These are phyloP conservation scores for Phytophthora sp. DNA, from an alignment of 352 stramenopile genomes.

Conservation along the genomic window DNA sequence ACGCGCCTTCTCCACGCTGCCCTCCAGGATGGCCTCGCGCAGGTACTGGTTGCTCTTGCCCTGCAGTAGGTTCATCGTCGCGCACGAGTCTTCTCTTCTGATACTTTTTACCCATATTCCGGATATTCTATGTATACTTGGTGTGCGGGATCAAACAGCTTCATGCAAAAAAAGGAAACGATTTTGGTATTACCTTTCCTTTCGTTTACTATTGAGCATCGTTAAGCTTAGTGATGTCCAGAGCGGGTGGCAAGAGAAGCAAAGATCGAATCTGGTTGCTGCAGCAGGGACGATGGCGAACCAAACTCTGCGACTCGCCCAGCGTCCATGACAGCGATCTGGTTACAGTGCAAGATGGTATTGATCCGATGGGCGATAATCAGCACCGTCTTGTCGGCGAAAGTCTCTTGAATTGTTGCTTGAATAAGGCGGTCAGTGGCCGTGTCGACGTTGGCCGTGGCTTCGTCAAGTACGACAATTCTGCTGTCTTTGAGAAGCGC, in stretches of 20 bases:
- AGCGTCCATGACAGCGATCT: conserved; percentile 32
- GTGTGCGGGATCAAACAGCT: neutral
- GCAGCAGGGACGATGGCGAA: conserved; percentile 2
- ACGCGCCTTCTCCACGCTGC: conserved; percentile 79
- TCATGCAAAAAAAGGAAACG: neutral
- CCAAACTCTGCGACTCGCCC: conserved; percentile 89
- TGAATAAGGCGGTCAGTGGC: conserved; percentile 44
- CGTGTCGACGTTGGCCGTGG: conserved; percentile 79
- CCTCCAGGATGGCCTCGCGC: conserved; percentile 82
- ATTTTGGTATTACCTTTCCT: too few species aligned
- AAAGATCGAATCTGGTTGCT: conserved; percentile 16
- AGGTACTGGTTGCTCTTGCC: conserved; percentile 89
- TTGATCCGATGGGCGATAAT: conserved; percentile 36
- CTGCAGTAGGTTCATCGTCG: conserved; percentile 82
- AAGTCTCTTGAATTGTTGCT: conserved; percentile 87
- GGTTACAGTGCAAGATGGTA: conserved; percentile 31
- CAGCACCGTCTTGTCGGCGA: conserved; percentile 86
- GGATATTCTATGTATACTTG: conserved; percentile 22
- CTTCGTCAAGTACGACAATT: conserved; percentile 94
- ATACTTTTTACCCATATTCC: neutral
- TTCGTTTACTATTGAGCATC: neutral
- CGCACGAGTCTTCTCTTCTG: neutral
- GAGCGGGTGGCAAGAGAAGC: conserved; percentile 15
- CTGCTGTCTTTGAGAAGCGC: conserved; percentile 91
- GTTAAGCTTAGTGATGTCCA: neutral